Evolutionary conservation across 2,329 filamentous ascomycete species (phyloP).

Genomic region (Akanthomyces muscarius): DNA sequence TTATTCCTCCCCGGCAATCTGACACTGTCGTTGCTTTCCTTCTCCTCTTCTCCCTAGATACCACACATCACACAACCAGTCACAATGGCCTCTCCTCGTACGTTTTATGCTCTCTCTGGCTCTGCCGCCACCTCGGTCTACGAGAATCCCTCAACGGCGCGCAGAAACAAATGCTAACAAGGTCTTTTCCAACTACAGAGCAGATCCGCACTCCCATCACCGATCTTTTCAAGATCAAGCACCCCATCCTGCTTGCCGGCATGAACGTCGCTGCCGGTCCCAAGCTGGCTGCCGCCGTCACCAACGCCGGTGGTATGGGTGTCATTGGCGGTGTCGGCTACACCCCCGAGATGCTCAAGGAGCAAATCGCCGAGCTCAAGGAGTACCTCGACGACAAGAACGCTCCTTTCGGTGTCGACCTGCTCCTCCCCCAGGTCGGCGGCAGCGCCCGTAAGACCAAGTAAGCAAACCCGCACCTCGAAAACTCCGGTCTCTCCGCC

Average conservation of each 20-base stretch:
- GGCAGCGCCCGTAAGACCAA: slow-evolving; percentile 95
- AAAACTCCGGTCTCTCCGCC: background rate
- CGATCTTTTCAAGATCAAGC: slow-evolving; percentile 96
- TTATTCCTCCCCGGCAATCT: background rate
- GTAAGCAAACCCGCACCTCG: slow-evolving; percentile 34
- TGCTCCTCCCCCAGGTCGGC: slow-evolving; percentile 90
- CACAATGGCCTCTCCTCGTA: slow-evolving; percentile 18
- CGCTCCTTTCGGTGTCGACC: slow-evolving; percentile 90
- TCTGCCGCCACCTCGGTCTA: background rate
- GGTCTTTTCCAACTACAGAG: slow-evolving; percentile 27
- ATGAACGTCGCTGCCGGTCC: slow-evolving; percentile 99
- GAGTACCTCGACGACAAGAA: slow-evolving; percentile 82
- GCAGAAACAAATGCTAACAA: slow-evolving; percentile 1
- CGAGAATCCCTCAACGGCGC: background rate
- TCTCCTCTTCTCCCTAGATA: background rate
- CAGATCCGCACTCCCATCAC: slow-evolving; percentile 83
- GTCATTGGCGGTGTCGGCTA: slow-evolving; percentile 95
- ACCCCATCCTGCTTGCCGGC: slow-evolving; percentile 90
- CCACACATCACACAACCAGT: slow-evolving; percentile 7
- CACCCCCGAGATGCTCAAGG: slow-evolving; percentile 92
- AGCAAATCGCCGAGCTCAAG: slow-evolving; percentile 95
- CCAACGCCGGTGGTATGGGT: slow-evolving; percentile 92
- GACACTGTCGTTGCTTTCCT: slow-evolving; percentile 1
- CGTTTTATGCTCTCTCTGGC: background rate
- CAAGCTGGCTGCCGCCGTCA: slow-evolving; percentile 92